phyloP scores from a whole-genome alignment of 208 protist genomes.

The Crithidia fasciculata region DNA sequence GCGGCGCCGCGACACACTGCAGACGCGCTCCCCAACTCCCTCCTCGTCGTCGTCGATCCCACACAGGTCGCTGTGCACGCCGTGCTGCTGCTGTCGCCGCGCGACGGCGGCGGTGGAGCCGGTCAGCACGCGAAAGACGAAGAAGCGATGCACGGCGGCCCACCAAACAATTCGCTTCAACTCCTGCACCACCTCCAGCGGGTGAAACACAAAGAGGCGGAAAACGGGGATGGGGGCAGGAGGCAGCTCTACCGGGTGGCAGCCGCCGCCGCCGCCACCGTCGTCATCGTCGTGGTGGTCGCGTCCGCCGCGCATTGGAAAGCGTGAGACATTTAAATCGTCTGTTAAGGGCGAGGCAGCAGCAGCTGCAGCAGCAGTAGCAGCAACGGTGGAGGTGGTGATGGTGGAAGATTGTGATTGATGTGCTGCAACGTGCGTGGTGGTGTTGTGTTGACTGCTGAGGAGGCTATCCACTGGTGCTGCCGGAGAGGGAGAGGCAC shows the following conservation, averaged over 20 bases:
- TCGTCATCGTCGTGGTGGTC: too few species aligned
- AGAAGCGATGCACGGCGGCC: constrained; percentile 13
- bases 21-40: too few species aligned
- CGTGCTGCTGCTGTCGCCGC: not conserved
- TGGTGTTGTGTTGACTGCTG: not conserved
- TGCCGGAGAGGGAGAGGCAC: not conserved
- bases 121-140: constrained; percentile 18
- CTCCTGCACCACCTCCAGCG: constrained; percentile 22
- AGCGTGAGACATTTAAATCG: constrained; percentile 15
- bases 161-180: constrained; percentile 21
- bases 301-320: constrained; percentile 4
- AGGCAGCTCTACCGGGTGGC: constrained; percentile 11
- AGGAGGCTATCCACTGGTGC: not conserved
- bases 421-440: too few species aligned
- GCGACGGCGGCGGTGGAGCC: constrained; percentile 4
- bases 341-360: constrained; percentile 9
- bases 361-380: too few species aligned
- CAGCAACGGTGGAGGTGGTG: too few species aligned
- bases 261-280: constrained; percentile 3
- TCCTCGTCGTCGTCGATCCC: not conserved
- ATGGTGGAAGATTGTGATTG: too few species aligned
- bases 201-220: constrained; percentile 16
- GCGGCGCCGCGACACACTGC: not conserved
- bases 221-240: constrained; percentile 15
- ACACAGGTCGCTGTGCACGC: not conserved